phyloP scores from a whole-genome alignment of 2,329 filamentous ascomycete genomes.

The Zasmidium cellare region DNA sequence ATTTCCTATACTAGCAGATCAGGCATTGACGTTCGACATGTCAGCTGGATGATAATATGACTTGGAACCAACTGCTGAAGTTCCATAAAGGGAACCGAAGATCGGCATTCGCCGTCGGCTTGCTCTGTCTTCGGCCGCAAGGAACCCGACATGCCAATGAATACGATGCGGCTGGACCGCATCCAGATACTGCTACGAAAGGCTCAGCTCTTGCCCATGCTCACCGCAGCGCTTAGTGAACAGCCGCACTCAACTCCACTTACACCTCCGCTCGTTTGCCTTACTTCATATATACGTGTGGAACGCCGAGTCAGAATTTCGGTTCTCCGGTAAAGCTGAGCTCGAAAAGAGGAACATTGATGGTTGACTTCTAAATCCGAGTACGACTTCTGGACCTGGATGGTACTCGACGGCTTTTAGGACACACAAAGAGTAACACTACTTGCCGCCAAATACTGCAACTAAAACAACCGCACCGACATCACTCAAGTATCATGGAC shows the following conservation, averaged over 20 bases:
- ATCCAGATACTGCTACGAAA: no score
- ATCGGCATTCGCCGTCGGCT: not conserved
- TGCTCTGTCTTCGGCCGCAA: not conserved
- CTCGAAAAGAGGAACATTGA: not conserved
- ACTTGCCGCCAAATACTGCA: no score
- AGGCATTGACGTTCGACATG: no score
- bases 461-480: no score
- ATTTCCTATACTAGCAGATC: no score
- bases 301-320: not conserved
- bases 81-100: not conserved
- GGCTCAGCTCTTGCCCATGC: no score
- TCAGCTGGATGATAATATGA: no score
- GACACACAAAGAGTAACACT: no score
- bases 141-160: not conserved
- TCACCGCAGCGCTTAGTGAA: not conserved
- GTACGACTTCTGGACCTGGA: not conserved
- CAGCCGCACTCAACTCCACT: not conserved
- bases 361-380: not conserved
- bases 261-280: not conserved
- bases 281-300: not conserved
- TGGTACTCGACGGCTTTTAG: not conserved
- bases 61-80: not conserved
- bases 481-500: not conserved
- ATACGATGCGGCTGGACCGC: no score
- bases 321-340: not conserved